Percentiles rank a stretch among this genome's conserved stretches.
phyloP scores from a whole-genome alignment of 257 asterid genomes.

The Nicotiana paniculata region DNA sequence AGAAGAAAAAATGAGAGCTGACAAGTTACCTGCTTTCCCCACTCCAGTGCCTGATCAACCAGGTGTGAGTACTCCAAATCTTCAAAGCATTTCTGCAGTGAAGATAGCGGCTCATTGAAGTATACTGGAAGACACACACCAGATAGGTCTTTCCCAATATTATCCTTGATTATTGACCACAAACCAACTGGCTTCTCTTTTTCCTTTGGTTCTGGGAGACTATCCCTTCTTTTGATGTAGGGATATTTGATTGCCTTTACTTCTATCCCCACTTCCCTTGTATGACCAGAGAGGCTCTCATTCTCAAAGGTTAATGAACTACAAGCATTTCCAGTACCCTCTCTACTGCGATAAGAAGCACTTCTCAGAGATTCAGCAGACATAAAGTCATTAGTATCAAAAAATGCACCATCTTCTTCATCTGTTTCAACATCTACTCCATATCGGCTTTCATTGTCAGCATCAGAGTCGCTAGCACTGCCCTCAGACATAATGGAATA shows the following conservation, averaged over 20 bases:
- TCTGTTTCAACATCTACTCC: conserved; percentile 87
- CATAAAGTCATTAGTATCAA: conserved; percentile 84
- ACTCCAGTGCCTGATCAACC: conserved; percentile 84
- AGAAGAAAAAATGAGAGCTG: conserved; percentile 11
- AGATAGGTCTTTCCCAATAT: conserved; percentile 96
- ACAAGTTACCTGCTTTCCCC: conserved; percentile 83
- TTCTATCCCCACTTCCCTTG: conserved; percentile 46
- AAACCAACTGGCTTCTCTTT: conserved; percentile 92
- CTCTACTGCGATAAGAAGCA: conserved; percentile 89
- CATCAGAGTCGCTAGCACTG: conserved; percentile 88
- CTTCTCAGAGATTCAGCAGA: conserved; percentile 85
- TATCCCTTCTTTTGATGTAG: conserved; percentile 62
- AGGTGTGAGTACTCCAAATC: conserved; percentile 93
- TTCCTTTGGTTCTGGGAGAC: conserved; percentile 92
- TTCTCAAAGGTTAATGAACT: conserved; percentile 55
- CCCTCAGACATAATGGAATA: conserved; percentile 96
- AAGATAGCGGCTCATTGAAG: conserved; percentile 97
- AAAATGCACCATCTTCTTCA: conserved; percentile 77
- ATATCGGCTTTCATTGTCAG: conserved; percentile 77
- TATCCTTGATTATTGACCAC: conserved; percentile 98
- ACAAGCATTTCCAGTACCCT: conserved; percentile 43
- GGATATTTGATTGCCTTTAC: conserved; percentile 64
- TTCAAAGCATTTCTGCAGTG: conserved; percentile 95
- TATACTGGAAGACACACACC: conserved; percentile 99
- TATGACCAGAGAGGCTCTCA: conserved; percentile 46